Evolutionary conservation across 257 asterid species (phyloP).

Genomic region (Agastache rugosa): DNA sequence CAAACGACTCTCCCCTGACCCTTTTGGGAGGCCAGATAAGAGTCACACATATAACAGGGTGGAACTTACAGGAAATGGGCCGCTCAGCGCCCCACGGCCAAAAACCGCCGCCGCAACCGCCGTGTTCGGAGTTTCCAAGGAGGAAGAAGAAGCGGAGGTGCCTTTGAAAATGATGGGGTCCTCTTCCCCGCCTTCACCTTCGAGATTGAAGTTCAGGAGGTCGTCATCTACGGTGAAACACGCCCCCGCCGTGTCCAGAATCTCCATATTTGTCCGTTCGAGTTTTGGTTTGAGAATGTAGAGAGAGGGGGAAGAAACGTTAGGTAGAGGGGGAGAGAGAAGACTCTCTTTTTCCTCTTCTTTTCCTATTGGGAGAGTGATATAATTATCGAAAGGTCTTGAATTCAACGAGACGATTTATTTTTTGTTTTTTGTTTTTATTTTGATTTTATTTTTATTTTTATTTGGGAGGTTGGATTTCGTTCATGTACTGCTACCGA

Average conservation of each 20-base stretch:
- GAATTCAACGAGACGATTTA: conserved; percentile 45
- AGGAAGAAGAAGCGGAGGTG: conserved; percentile 39
- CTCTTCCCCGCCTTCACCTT: conserved; percentile 49
- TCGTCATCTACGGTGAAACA: conserved; percentile 62
- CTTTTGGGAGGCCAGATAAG: conserved; percentile 1
- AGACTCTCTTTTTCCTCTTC: conserved; percentile 16
- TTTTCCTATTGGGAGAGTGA: conserved; percentile 35
- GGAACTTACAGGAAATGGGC: conserved; percentile 50
- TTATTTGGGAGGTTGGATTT: conserved; percentile 17
- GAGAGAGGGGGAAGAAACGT: conserved; percentile 15
- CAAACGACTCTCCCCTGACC: background rate
- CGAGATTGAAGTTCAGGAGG: conserved; percentile 73
- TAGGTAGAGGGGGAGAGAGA: conserved; percentile 31
- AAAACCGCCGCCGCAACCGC: conserved; percentile 35
- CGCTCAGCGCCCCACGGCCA: conserved; percentile 29
- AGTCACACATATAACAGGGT: conserved; percentile 40
- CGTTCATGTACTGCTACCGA: background rate
- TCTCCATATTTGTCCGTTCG: conserved; percentile 49
- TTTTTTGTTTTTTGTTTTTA: background rate
- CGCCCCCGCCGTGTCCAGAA: conserved; percentile 45
- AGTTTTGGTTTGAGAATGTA: conserved; percentile 12
- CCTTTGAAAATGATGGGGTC: conserved; percentile 33
- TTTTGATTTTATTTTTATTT: background rate
- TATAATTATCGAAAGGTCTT: conserved; percentile 42
- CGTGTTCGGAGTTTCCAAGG: conserved; percentile 30